Percentiles rank a stretch among this genome's conserved stretches.
These are phyloP conservation scores for Blastomyces silverae DNA, from an alignment of 2,329 filamentous ascomycete genomes.

Conservation along the genomic window DNA sequence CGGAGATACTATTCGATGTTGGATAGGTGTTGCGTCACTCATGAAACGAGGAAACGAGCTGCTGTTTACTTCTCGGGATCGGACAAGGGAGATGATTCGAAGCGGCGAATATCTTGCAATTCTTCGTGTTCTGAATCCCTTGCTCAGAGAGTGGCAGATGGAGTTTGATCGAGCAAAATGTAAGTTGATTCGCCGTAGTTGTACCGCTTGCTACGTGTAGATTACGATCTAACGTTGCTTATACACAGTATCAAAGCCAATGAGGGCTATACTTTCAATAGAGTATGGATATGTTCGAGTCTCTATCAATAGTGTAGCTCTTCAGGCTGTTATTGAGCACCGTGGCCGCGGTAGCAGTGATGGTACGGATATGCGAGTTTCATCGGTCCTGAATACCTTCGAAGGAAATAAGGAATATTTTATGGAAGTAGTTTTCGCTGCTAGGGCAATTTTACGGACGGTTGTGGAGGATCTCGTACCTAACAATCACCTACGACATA, in stretches of 20 bases:
- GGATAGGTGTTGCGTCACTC: slow-evolving; percentile 76
- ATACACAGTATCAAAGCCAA: slow-evolving; percentile 53
- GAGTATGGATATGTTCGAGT: slow-evolving; percentile 47
- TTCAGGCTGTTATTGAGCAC: slow-evolving; percentile 51
- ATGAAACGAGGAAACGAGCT: slow-evolving; percentile 80
- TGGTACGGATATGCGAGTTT: slow-evolving; percentile 18
- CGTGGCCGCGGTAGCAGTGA: slow-evolving; percentile 17
- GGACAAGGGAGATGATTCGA: slow-evolving; percentile 75
- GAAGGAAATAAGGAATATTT: slow-evolving; percentile 49
- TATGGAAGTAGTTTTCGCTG: slow-evolving; percentile 49
- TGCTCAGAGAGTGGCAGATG: slow-evolving; percentile 67
- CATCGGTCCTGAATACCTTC: slow-evolving; percentile 21
- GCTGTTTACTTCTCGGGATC: slow-evolving; percentile 70
- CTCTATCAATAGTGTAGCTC: slow-evolving; percentile 44
- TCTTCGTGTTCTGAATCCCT: slow-evolving; percentile 67
- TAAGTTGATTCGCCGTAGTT: slow-evolving; percentile 14
- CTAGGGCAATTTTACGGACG: slow-evolving; percentile 47
- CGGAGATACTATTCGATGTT: slow-evolving; percentile 47
- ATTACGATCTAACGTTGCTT: background rate
- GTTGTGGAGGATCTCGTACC: slow-evolving; percentile 50
- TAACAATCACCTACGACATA: slow-evolving; percentile 47
- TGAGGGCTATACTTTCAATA: slow-evolving; percentile 47
- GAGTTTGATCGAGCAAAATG: slow-evolving; percentile 40
- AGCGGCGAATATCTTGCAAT: slow-evolving; percentile 69
- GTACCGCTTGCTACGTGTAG: background rate